phyloP scores from a whole-genome alignment of 2,329 filamentous ascomycete genomes.

The Ceratocystiopsis minuta region DNA sequence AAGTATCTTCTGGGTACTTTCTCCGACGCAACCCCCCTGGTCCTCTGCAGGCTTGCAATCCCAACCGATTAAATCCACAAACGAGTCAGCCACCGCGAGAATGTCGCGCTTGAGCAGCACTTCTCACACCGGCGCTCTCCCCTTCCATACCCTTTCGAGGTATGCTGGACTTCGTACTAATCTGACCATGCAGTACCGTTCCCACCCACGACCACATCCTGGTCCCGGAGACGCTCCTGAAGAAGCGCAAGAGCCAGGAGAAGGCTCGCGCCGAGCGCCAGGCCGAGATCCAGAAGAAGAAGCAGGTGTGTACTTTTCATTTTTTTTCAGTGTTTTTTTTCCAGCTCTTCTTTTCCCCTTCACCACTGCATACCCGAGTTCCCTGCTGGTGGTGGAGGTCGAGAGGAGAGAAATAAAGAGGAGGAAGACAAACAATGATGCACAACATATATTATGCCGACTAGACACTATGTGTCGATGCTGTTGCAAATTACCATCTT shows the following conservation, averaged over 20 bases:
- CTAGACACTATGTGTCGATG: slow-evolving; percentile 84
- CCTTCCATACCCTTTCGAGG: slow-evolving; percentile 36
- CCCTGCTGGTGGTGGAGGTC: background rate
- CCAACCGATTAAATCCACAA: slow-evolving; percentile 63
- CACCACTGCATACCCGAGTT: background rate
- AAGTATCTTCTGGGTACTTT: background rate
- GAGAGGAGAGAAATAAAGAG: slow-evolving; percentile 20
- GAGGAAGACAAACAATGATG: slow-evolving; percentile 49
- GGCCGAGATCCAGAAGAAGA: slow-evolving; percentile 67
- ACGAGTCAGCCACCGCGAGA: slow-evolving; percentile 82
- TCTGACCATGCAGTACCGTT: slow-evolving; percentile 61
- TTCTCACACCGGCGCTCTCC: slow-evolving; percentile 72
- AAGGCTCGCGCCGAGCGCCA: slow-evolving; percentile 86
- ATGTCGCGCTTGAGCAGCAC: slow-evolving; percentile 82
- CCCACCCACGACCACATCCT: slow-evolving; percentile 90
- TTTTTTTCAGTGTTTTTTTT: background rate
- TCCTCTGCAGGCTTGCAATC: slow-evolving; percentile 15
- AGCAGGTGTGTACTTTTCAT: slow-evolving; percentile 45
- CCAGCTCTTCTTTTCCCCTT: slow-evolving; percentile 3
- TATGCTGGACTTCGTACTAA: slow-evolving; percentile 63
- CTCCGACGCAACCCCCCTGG: background rate
- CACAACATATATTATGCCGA: slow-evolving; percentile 68
- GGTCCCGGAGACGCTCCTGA: slow-evolving; percentile 97
- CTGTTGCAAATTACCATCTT: slow-evolving; percentile 99
- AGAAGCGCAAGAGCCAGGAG: slow-evolving; percentile 99